phyloP scores from a whole-genome alignment of 495 filamentous ascomycete species.

The Aspergillus egyptiacus region DNA sequence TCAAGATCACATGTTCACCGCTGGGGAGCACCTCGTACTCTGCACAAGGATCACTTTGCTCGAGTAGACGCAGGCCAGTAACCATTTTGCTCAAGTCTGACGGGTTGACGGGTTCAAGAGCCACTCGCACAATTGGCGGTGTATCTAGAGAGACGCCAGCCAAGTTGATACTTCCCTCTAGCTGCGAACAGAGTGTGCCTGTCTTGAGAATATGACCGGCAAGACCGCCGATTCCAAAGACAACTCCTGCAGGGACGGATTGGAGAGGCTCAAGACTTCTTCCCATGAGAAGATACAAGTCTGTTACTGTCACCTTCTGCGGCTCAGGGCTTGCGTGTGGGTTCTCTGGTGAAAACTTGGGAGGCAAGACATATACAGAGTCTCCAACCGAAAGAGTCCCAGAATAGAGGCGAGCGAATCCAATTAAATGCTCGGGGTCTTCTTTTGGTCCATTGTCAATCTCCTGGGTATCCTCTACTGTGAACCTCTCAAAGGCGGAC shows the following conservation, averaged over 20 bases:
- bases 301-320: slow-evolving; percentile 75
- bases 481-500: slow-evolving; percentile 29
- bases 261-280: slow-evolving; percentile 75
- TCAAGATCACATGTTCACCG: slow-evolving; percentile 92
- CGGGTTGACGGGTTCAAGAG: slow-evolving; percentile 83
- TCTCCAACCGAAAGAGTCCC: slow-evolving; percentile 87
- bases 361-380: slow-evolving; percentile 79
- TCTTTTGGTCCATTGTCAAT: slow-evolving; percentile 44
- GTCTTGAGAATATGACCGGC: slow-evolving; percentile 91
- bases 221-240: slow-evolving; percentile 92
- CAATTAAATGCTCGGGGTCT: slow-evolving; percentile 83
- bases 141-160: slow-evolving; percentile 74
- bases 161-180: slow-evolving; percentile 86
- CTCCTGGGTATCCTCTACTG: slow-evolving; percentile 40
- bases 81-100: slow-evolving; percentile 92
- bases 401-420: slow-evolving; percentile 90
- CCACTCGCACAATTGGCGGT: slow-evolving; percentile 90
- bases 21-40: slow-evolving; percentile 89
- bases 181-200: slow-evolving; percentile 84
- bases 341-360: slow-evolving; percentile 80
- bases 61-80: slow-evolving; percentile 74
- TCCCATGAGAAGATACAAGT: slow-evolving; percentile 95
- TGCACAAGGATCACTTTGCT: slow-evolving; percentile 92
- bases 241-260: slow-evolving; percentile 85
- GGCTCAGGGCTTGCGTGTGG: slow-evolving; percentile 73